phyloP scores from a whole-genome alignment of 352 stramenopile species.

The Globisporangium carolinianum region DNA sequence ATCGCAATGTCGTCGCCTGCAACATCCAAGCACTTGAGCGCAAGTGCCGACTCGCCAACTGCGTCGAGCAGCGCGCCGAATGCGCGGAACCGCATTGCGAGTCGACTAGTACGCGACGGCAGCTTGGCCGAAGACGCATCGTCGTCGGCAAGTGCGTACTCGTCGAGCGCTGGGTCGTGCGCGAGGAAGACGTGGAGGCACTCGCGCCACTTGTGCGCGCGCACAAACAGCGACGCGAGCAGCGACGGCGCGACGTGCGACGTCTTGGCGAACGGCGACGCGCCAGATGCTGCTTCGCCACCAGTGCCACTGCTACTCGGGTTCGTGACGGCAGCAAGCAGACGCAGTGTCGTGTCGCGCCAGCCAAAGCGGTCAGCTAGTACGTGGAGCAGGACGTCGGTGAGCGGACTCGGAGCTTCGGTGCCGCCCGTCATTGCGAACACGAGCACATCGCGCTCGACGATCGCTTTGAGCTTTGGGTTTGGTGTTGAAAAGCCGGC shows the following conservation, averaged over 20 bases:
- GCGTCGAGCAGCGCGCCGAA: conserved; percentile 39
- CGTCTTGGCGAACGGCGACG: conserved; percentile 33
- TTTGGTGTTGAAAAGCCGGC: conserved; percentile 32
- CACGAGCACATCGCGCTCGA: conserved; percentile 54
- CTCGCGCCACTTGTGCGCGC: conserved; percentile 48
- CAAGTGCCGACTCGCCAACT: conserved; percentile 47
- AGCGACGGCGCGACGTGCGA: conserved; percentile 30
- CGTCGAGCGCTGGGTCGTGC: conserved; percentile 48
- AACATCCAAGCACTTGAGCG: conserved; percentile 57
- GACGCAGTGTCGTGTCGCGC: conserved; percentile 41
- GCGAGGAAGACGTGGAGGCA: conserved; percentile 41
- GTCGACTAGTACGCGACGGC: conserved; percentile 38
- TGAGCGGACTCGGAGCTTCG: conserved; percentile 38
- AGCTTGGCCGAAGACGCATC: conserved; percentile 43
- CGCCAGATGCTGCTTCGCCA: conserved; percentile 1
- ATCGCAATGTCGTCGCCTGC: conserved; percentile 65
- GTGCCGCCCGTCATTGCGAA: conserved; percentile 37
- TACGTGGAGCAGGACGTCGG: conserved; percentile 29
- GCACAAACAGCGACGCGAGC: conserved; percentile 43
- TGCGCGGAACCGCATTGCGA: conserved; percentile 29
- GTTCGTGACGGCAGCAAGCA: conserved; percentile 32
- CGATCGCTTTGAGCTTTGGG: conserved; percentile 34
- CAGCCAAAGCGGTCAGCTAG: conserved; percentile 54
- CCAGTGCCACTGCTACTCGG: conserved; percentile 5
- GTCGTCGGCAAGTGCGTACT: conserved; percentile 57